These are phyloP conservation scores for Singerocomus inundabilis DNA, from an alignment of 1,284 basidiomycete genomes.

Conservation along the genomic window DNA sequence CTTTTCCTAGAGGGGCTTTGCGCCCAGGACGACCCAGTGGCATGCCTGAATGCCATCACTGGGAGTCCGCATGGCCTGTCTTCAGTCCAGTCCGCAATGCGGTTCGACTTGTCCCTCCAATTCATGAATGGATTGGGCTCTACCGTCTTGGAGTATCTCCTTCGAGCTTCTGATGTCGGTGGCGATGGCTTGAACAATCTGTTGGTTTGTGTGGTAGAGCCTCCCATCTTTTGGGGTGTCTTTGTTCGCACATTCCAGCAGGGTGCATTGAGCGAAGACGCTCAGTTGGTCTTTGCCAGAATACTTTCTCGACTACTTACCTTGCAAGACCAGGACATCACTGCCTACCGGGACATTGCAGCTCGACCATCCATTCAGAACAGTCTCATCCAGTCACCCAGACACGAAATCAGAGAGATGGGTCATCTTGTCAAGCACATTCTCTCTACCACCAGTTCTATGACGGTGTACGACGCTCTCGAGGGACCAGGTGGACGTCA, in stretches of 20 bases:
- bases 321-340: conserved; percentile 9
- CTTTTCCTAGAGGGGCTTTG: conserved; percentile 52
- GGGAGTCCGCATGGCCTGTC: conserved; percentile 25
- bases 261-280: conserved; percentile 36
- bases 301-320: conserved; percentile 45
- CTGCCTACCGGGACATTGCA: conserved; percentile 20
- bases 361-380: conserved; percentile 15
- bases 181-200: conserved; percentile 31
- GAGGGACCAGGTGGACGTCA: conserved; percentile 57
- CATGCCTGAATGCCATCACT: conserved; percentile 13
- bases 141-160: conserved; percentile 39
- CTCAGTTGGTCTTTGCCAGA: conserved; percentile 47
- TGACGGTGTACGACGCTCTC: conserved; percentile 6
- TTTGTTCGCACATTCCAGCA: conserved; percentile 40
- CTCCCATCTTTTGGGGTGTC: conserved; percentile 52
- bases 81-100: conserved; percentile 18
- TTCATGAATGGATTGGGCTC: conserved; percentile 47
- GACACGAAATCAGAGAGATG: conserved; percentile 34
- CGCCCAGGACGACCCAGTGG: conserved; percentile 31
- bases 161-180: conserved; percentile 37
- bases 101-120: conserved; percentile 19
- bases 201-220: conserved; percentile 46
- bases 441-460: conserved; percentile 24
- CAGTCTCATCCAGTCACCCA: conserved; percentile 32
- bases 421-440: conserved; percentile 47